Base-by-base conservation (phyloP, 2,329 filamentous ascomycete species). In the Berkeleyomyces rouxiae region DNA sequence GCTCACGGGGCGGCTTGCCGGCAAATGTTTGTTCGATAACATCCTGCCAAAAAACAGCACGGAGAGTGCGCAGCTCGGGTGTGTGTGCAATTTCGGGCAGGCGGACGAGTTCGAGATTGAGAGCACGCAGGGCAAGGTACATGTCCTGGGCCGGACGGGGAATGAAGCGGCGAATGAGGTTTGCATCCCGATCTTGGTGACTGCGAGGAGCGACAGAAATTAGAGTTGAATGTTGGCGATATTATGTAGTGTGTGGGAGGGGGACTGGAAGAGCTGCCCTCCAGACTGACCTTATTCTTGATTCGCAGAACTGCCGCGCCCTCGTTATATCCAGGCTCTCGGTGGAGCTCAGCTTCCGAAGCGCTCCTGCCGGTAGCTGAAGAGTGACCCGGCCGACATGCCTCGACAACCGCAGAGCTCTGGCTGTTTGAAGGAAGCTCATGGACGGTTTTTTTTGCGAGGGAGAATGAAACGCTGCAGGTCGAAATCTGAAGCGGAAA, bases 1-100 rank as follows among this genome's bases (percentile, higher is more conserved):
- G 93, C 71, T 99, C 91, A 69, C 90, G 89, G 1, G 91, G 90
- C 1, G 93, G 91, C 0, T 78, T 77, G 40, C 87, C 87, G 1
- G 86, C 79, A 65, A 96, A 86, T 1, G 88, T 87, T 65, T 86
- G 85, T 61, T 86, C 81, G 60, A 99, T 77, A 3, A 88, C 84
- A 68, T 97, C 91, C 59, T 88, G 83, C 88, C 93, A 97, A 77
- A 97, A 97, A 72, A 96, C 89, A 74, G 96, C 86, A 67, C 93
- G 90, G 79, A 97, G 84, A 61, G 85, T 79, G 59, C 90, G 92
- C 65, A 97, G 88, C 3, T 86, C 86, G n/a, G 88, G 83, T 65
- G 87, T 93, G 57, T 88, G 93, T 23, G 93, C 91, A 10, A 88
- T 84, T 74, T 97, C 92, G 63, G 93, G 90, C 66, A 97, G 87